Evolutionary conservation across 2,329 filamentous ascomycete species (phyloP).

Genomic region (Aaosphaeria pasadenensis): DNA sequence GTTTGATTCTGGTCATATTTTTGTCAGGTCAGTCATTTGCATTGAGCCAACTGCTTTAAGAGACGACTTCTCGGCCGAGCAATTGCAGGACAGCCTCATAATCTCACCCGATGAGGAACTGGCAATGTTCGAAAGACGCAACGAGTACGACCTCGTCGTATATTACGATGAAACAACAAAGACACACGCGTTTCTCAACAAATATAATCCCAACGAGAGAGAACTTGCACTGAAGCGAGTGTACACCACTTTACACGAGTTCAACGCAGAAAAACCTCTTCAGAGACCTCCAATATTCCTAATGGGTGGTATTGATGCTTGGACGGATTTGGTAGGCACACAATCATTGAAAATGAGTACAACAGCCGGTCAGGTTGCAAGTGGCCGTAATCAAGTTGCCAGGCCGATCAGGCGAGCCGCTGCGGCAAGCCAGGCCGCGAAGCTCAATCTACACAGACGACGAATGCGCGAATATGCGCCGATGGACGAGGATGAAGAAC

Average conservation of each 20-base stretch:
- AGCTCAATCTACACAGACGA: slow-evolving; percentile 54
- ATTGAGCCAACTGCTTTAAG: slow-evolving; percentile 79
- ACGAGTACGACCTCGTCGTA: slow-evolving; percentile 81
- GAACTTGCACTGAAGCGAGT: slow-evolving; percentile 64
- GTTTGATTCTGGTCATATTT: slow-evolving; percentile 87
- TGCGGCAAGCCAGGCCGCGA: slow-evolving; percentile 50
- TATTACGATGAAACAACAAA: slow-evolving; percentile 76
- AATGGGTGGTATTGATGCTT: slow-evolving; percentile 78
- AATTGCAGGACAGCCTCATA: slow-evolving; percentile 66
- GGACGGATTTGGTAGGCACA: slow-evolving; percentile 76
- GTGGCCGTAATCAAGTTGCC: slow-evolving; percentile 43
- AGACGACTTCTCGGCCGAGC: slow-evolving; percentile 63
- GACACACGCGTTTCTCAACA: slow-evolving; percentile 57
- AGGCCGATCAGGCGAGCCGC: slow-evolving; percentile 53
- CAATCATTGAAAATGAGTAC: slow-evolving; percentile 60
- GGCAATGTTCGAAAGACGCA: slow-evolving; percentile 65
- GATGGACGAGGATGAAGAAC: slow-evolving; percentile 77
- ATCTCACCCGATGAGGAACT: slow-evolving; percentile 74
- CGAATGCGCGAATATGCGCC: slow-evolving; percentile 63
- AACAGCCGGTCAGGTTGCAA: slow-evolving; percentile 51
- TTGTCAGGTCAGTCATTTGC: slow-evolving; percentile 79
- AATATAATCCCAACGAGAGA: slow-evolving; percentile 39
- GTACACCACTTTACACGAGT: slow-evolving; percentile 76
- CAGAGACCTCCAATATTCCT: slow-evolving; percentile 73
- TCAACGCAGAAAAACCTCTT: slow-evolving; percentile 75